Evolutionary conservation across 805 yeast species (phyloP).

Genomic region (Schwanniomyces pseudopolymorphus): DNA sequence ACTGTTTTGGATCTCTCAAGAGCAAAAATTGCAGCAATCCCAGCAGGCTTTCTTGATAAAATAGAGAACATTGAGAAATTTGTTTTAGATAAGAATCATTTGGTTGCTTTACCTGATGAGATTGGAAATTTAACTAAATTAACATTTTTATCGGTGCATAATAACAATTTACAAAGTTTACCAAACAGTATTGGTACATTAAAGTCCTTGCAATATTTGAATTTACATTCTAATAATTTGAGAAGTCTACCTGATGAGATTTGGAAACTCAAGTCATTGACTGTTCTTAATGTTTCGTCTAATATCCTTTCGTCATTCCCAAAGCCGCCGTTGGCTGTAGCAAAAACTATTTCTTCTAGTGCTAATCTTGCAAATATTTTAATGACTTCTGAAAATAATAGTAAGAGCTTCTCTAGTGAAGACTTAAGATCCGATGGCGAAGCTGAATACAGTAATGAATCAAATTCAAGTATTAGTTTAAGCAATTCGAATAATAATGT

Average conservation of each 20-base stretch:
- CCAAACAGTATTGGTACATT: conserved; percentile 68
- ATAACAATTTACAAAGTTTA: conserved; percentile 69
- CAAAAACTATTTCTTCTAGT: conserved; percentile 31
- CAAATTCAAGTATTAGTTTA: conserved; percentile 6
- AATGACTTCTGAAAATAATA: conserved; percentile 1
- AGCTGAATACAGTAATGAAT: conserved; percentile 3
- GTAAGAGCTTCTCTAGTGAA: background rate
- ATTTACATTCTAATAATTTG: conserved; percentile 82
- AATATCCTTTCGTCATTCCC: conserved; percentile 66
- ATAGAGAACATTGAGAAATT: conserved; percentile 70
- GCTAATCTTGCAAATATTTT: conserved; percentile 19
- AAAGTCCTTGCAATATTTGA: conserved; percentile 60
- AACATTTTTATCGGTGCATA: conserved; percentile 64
- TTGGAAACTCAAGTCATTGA: conserved; percentile 60
- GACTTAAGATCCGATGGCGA: background rate
- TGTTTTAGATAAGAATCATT: conserved; percentile 76
- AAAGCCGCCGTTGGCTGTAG: conserved; percentile 41
- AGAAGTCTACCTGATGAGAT: conserved; percentile 65
- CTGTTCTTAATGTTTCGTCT: conserved; percentile 67
- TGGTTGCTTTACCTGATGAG: conserved; percentile 71
- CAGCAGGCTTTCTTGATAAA: conserved; percentile 58
- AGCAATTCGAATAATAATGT: conserved; percentile 1
- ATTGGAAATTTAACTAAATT: conserved; percentile 60
- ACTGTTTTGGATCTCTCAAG: conserved; percentile 74
- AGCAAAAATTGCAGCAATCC: conserved; percentile 77